These are phyloP conservation scores for Candolleomyces eurysporus DNA, from an alignment of 768 basidiomycete species.

Conservation along the genomic window DNA sequence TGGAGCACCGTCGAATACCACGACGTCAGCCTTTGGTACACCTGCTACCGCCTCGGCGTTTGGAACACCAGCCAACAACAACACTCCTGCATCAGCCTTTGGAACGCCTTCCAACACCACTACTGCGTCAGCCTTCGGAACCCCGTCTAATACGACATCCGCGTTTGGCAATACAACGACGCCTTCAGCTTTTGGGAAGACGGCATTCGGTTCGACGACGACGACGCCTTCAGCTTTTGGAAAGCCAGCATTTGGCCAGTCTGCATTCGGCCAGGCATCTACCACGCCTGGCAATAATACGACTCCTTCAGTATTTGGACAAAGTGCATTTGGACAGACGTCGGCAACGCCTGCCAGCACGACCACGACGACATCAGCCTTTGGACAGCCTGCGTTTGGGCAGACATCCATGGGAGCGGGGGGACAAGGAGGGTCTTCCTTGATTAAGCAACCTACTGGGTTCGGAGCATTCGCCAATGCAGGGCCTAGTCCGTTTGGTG, in stretches of 20 bases:
- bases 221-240: constrained; percentile 28
- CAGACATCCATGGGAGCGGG: constrained; percentile 22
- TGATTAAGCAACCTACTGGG: constrained; percentile 51
- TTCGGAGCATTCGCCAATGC: constrained; percentile 42
- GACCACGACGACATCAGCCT: constrained; percentile 24
- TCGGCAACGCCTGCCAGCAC: constrained; percentile 4
- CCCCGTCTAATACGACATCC: constrained; percentile 20
- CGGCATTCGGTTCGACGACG: constrained; percentile 17
- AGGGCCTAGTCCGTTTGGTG: constrained; percentile 31
- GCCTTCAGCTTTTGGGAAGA: constrained; percentile 27
- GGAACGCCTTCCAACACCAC: constrained; percentile 12
- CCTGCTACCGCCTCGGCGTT: constrained; percentile 16
- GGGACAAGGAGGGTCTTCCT: constrained; percentile 23
- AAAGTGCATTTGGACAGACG: constrained; percentile 10
- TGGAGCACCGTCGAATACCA: neutral
- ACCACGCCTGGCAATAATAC: constrained; percentile 9
- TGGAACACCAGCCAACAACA: neutral
- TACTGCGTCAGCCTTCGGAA: constrained; percentile 20
- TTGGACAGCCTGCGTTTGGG: constrained; percentile 30
- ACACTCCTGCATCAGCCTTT: constrained; percentile 21
- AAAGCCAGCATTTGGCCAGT: constrained; percentile 28
- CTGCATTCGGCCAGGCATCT: constrained; percentile 25
- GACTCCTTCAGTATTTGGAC: constrained; percentile 34
- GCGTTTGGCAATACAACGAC: constrained; percentile 34
- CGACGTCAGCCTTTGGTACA: neutral